Evolutionary conservation across 1,284 basidiomycete species (phyloP).

Genomic region (Moesziomyces globuligerus): DNA sequence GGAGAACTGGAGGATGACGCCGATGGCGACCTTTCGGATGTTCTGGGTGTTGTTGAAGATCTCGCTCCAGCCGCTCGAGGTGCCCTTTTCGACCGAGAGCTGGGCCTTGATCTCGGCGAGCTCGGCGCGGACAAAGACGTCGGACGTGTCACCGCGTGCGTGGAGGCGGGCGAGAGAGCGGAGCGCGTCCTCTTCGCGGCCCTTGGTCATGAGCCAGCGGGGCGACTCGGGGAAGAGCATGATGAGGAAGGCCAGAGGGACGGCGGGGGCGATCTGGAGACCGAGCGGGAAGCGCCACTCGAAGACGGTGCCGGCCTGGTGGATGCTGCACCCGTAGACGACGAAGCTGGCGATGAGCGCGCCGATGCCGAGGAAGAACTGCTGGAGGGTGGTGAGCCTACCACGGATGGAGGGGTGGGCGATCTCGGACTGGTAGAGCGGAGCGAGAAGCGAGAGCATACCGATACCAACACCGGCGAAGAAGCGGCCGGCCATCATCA

Average conservation of each 20-base stretch:
- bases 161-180: constrained; percentile 71
- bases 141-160: constrained; percentile 71
- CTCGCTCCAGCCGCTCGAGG: constrained; percentile 68
- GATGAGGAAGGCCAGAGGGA: constrained; percentile 74
- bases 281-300: constrained; percentile 73
- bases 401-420: constrained; percentile 76
- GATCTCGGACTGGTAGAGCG: constrained; percentile 74
- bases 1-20: constrained; percentile 69
- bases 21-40: constrained; percentile 69
- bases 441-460: constrained; percentile 73
- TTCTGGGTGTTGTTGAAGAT: constrained; percentile 72
- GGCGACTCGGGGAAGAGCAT: constrained; percentile 72
- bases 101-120: constrained; percentile 68
- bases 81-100: constrained; percentile 58
- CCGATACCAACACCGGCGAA: constrained; percentile 72
- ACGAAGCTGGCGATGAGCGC: constrained; percentile 69
- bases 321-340: constrained; percentile 68
- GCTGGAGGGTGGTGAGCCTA: constrained; percentile 74
- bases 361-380: constrained; percentile 72
- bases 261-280: constrained; percentile 70
- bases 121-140: constrained; percentile 69
- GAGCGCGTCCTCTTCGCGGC: constrained; percentile 71
- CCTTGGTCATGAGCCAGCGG: constrained; percentile 73
- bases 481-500: constrained; percentile 76
- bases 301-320: constrained; percentile 57